A percentile compares a stretch with the other conserved stretches of the same genome.
phyloP scores from a whole-genome alignment of 257 asterid species.

The Solanum bulbocastanum region DNA sequence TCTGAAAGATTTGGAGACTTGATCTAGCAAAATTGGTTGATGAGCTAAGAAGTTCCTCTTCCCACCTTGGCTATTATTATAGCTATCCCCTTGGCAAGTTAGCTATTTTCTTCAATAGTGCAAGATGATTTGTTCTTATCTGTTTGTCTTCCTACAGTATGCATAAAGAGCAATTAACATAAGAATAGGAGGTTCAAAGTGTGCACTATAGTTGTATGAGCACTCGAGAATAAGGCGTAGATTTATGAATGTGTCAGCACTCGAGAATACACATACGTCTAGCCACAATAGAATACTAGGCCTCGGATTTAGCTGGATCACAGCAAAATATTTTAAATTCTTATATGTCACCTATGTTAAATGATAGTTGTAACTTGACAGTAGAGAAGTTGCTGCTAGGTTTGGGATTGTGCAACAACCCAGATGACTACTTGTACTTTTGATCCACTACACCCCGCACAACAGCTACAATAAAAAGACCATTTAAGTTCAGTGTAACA shows the following conservation, averaged over 20 bases:
- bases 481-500: too few relatives aligned
- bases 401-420: too few relatives aligned
- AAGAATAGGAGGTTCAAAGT: not conserved
- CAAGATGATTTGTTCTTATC: conserved; percentile 78
- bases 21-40: conserved; percentile 29
- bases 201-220: not conserved
- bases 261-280: too few relatives aligned
- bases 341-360: too few relatives aligned
- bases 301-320: too few relatives aligned
- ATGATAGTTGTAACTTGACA: too few relatives aligned
- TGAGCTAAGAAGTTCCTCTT: conserved; percentile 22
- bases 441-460: too few relatives aligned
- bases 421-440: too few relatives aligned
- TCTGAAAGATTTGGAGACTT: conserved; percentile 31
- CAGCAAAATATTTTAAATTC: too few relatives aligned
- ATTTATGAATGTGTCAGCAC: not conserved
- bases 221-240: not conserved
- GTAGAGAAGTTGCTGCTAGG: too few relatives aligned
- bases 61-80: conserved; percentile 15
- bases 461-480: too few relatives aligned
- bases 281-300: too few relatives aligned
- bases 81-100: conserved; percentile 62
- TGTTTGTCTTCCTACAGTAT: conserved; percentile 75
- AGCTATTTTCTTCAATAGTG: conserved; percentile 56
- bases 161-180: not conserved